Percentiles rank a stretch among this genome's conserved stretches.
Evolutionary conservation across 2,329 filamentous ascomycete species (phyloP).

Genomic region (Colletotrichum cordylinicola): DNA sequence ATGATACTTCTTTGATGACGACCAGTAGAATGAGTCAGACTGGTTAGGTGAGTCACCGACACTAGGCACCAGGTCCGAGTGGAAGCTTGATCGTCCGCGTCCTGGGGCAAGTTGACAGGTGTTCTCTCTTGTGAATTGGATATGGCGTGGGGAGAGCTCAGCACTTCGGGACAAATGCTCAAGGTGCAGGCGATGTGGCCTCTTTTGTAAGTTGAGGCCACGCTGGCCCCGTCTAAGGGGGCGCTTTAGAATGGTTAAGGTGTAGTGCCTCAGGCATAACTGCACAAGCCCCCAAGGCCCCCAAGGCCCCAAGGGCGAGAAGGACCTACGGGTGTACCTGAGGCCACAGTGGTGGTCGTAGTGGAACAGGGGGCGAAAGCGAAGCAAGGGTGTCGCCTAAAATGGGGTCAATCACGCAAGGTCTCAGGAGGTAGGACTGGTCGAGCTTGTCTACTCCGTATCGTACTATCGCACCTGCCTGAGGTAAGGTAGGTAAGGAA

Average conservation of each 20-base stretch:
- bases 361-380: neutral
- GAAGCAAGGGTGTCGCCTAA: neutral
- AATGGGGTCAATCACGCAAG: conserved; percentile 7
- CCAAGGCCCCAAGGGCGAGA: neutral
- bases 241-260: neutral
- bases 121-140: neutral
- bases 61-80: neutral
- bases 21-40: conserved; percentile 29
- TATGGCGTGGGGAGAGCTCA: neutral
- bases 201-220: conserved; percentile 26
- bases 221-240: conserved; percentile 15
- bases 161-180: accelerated
- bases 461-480: neutral
- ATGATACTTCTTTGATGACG: conserved; percentile 26
- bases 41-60: conserved; percentile 16
- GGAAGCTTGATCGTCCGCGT: neutral
- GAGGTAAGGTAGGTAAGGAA: neutral
- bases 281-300: neutral
- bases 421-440: neutral
- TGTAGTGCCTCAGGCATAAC: conserved; percentile 9
- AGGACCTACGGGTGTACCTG: neutral
- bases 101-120: conserved; percentile 18
- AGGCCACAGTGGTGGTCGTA: neutral
- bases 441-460: neutral
- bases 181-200: conserved; percentile 20